Base-by-base conservation (phyloP, 164 flowering plant species). In the Warburgia ugandensis region DNA sequence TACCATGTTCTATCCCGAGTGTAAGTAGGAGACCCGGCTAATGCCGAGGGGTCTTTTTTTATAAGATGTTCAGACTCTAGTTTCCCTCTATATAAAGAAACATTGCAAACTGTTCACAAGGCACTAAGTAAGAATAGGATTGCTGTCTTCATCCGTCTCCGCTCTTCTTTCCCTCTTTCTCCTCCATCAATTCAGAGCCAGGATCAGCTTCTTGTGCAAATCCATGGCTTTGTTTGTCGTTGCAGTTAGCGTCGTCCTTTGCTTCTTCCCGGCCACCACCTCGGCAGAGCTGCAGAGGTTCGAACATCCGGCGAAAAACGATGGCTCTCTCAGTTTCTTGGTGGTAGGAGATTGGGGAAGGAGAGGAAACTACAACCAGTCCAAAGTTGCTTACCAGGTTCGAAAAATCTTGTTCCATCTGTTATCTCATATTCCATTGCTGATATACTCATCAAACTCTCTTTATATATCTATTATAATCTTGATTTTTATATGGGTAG, bases 301-400 rank as follows among this genome's bases (percentile, higher is more conserved):
- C 7, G 67, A 68, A 12, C 73, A 70, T 17, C 62, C 45, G 0
- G 19, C 56, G 2, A 70, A 68, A 46, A 46, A 31, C 1, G 70
- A 69, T 22, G 74, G 67, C 5, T 65, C 75, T 3, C 68, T 76
- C 7, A 70, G 59, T 38, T 55, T 76, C 42, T 50, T 76, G 48
- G 77, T 73, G n/a, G 53, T 75, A 13, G 80, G 80, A 32, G 80
- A 75, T 22, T 75, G 77, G 80, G 80, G 80, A 35, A 67, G 80
- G 56, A 67, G 29, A 58, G 80, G 80, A 10, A 11, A 5, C 1
- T 59, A 67, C 38, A 75, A 75, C 42, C 77, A 75, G 51, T 59
- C 80, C 10, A 38, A 58, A 27, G 70, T 75, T 22, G 76, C 79
- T 14, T 2, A 2, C 17, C 79, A 75, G 76, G 79, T 75, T 9